A percentile compares a stretch with the other conserved stretches of the same genome.
Conservation (phyloP, 768 basidiomycete species). For the Tulasnella sp. region DNA sequence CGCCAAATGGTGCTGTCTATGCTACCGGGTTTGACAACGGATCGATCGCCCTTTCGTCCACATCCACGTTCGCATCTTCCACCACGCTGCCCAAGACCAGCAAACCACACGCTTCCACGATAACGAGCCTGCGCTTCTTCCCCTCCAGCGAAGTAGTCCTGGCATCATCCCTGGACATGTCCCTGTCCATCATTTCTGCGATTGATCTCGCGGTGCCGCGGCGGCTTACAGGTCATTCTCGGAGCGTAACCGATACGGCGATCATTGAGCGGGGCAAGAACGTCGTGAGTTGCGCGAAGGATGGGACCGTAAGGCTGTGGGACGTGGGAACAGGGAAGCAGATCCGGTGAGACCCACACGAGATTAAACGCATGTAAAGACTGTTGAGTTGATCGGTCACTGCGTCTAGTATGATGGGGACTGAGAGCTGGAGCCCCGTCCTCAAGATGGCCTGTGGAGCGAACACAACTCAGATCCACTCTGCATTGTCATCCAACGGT, state of each 20-base stretch:
- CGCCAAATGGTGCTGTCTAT: conserved; percentile 46
- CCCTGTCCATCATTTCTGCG: conserved; percentile 51
- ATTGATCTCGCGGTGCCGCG: conserved; percentile 42
- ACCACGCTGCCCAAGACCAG: conserved; percentile 25
- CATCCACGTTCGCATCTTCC: conserved; percentile 21
- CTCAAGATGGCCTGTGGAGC: conserved; percentile 35
- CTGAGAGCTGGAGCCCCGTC: conserved; percentile 33
- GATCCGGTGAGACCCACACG: conserved; percentile 24
- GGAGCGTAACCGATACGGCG: conserved; percentile 48
- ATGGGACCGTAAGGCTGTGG: conserved; percentile 62
- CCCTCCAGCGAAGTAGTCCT: conserved; percentile 63
- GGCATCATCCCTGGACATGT: conserved; percentile 56
- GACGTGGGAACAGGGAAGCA: conserved; percentile 47
- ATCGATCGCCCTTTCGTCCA: conserved; percentile 41
- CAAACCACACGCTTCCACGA: conserved; percentile 39
- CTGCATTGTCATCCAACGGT: not conserved
- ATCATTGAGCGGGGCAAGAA: conserved; percentile 59
- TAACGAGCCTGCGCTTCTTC: conserved; percentile 52
- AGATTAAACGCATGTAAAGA: not conserved
- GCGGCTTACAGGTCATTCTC: conserved; percentile 52
- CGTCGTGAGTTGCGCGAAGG: conserved; percentile 54
- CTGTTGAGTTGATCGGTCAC: not conserved
- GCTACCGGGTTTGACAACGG: conserved; percentile 53
- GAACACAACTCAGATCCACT: conserved; percentile 23
- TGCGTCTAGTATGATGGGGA: conserved; percentile 28